Evolutionary conservation across 306 rosid genomes (phyloP).

Genomic region (Prunus kanzakura): DNA sequence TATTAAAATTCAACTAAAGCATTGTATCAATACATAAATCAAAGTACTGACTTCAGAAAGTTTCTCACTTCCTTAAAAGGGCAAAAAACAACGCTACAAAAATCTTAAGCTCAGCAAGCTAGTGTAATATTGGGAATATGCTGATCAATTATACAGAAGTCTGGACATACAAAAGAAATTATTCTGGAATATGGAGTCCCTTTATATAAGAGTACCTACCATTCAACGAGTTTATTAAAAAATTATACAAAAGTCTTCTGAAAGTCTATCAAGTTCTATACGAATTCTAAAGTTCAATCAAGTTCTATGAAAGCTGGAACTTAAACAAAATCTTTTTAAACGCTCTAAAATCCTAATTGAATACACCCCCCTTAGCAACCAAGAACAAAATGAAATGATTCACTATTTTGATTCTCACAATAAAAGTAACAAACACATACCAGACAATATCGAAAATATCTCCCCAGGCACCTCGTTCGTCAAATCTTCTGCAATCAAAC

Average conservation of each 20-base stretch:
- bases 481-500: slow-evolving; percentile 54
- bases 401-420: slow-evolving; percentile 1
- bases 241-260: no score
- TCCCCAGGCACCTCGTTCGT: slow-evolving; percentile 18
- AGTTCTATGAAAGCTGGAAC: no score
- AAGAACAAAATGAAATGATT: neutral
- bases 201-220: no score
- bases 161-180: no score
- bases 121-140: neutral
- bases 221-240: no score
- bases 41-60: neutral
- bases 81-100: neutral
- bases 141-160: no score
- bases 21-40: neutral
- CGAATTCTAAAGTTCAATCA: no score
- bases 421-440: slow-evolving; percentile 48
- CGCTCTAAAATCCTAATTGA: no score
- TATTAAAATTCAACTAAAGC: neutral
- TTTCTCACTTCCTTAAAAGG: neutral
- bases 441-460: slow-evolving; percentile 40
- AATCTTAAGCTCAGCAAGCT: neutral
- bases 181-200: no score
- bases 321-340: no score
- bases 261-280: no score
- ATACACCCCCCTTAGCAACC: neutral